Evolutionary conservation across 2,329 filamentous ascomycete genomes (phyloP).

Genomic region (Daldinia sp.): DNA sequence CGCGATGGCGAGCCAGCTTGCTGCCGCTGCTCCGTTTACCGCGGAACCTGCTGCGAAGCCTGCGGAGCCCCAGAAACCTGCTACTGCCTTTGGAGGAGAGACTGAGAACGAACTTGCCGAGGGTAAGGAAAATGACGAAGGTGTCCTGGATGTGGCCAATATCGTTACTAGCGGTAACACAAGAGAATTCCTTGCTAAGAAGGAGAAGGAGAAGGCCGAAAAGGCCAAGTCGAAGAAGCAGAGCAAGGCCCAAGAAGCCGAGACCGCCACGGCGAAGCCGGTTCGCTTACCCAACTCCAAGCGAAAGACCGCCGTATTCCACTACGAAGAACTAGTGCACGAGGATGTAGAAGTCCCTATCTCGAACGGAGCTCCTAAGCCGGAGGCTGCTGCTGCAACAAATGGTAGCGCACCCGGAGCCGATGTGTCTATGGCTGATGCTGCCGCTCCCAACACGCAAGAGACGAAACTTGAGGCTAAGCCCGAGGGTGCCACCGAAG

Average conservation of each 20-base stretch:
- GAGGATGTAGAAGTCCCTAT: conserved; percentile 58
- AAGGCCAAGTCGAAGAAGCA: conserved; percentile 68
- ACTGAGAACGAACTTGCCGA: conserved; percentile 48
- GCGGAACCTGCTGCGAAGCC: conserved; percentile 5
- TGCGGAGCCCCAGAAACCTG: conserved; percentile 24
- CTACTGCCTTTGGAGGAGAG: conserved; percentile 47
- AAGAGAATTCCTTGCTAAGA: conserved; percentile 82
- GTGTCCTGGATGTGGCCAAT: conserved; percentile 82
- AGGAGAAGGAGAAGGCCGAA: conserved; percentile 80
- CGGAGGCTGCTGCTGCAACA: conserved; percentile 21
- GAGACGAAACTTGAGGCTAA: conserved; percentile 38
- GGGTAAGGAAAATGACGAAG: conserved; percentile 65
- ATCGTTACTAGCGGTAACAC: conserved; percentile 85
- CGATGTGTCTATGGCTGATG: conserved; percentile 34
- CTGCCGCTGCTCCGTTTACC: conserved; percentile 30
- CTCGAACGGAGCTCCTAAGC: conserved; percentile 38
- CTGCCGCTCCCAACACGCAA: conserved; percentile 27
- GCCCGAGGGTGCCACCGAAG: conserved; percentile 25
- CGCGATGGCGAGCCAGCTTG: conserved; percentile 42
- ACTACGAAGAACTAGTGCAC: conserved; percentile 73
- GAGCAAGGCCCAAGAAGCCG: conserved; percentile 66
- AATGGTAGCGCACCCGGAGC: conserved; percentile 33
- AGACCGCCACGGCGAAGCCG: conserved; percentile 62
- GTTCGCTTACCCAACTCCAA: conserved; percentile 75
- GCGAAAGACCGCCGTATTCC: conserved; percentile 72